phyloP scores from a whole-genome alignment of 2,329 filamentous ascomycete species.

The Sporothrix brasiliensis region DNA sequence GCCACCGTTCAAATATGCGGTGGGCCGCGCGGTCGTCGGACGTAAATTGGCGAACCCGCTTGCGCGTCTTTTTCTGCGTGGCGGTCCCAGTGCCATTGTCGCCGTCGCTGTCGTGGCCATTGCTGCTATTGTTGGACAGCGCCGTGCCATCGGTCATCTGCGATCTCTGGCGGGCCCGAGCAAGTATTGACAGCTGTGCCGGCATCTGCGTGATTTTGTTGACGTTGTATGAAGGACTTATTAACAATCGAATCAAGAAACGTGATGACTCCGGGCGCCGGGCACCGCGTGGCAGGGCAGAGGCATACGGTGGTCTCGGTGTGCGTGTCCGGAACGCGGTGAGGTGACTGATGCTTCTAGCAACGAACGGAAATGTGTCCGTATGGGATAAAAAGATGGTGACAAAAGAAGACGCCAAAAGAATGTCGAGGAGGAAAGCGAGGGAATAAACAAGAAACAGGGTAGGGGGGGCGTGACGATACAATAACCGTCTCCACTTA shows the following conservation, averaged over 20 bases:
- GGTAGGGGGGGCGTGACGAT: not conserved
- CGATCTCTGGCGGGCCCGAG: not conserved
- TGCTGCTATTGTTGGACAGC: not conserved
- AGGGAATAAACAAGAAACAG: not conserved
- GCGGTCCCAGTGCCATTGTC: not conserved
- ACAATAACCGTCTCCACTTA: not conserved
- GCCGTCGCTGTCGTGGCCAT: not conserved
- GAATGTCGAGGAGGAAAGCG: not conserved
- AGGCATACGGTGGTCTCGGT: not conserved
- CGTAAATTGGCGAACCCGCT: slow-evolving; percentile 31
- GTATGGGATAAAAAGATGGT: not conserved
- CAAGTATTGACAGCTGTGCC: slow-evolving; percentile 1
- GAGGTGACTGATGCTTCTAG: not conserved
- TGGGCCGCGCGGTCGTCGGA: slow-evolving; percentile 31
- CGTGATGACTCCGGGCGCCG: not conserved
- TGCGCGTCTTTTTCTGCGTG: not conserved
- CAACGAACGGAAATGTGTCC: not conserved
- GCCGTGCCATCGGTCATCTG: not conserved
- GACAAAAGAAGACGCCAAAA: not conserved
- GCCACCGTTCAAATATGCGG: slow-evolving; percentile 30
- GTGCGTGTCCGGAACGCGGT: not conserved
- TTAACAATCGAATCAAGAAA: not conserved
- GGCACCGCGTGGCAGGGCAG: not conserved
- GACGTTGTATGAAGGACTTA: no score
- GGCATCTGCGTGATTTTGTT: not conserved